phyloP scores from a whole-genome alignment of 306 rosid species.

The Herpetospermum pedunculosum region DNA sequence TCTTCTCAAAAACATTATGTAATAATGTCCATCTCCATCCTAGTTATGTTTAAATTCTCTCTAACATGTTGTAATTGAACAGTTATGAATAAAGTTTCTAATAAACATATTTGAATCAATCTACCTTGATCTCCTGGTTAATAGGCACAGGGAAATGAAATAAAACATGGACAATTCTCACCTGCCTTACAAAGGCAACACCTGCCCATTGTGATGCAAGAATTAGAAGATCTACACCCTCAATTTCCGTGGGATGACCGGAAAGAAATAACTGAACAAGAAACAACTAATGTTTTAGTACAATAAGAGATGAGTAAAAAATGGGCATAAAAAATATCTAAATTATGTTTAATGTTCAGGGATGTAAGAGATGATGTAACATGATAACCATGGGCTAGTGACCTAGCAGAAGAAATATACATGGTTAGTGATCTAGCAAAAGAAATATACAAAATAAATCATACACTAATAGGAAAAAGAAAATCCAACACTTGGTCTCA shows the following conservation, averaged over 20 bases:
- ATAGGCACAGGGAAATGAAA: not conserved
- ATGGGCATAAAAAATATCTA: not conserved
- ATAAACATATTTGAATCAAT: not conserved
- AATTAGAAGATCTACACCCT: slow-evolving; percentile 59
- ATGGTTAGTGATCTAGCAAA: no score
- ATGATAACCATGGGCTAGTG: no score
- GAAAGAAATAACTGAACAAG: slow-evolving; percentile 47
- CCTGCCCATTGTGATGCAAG: slow-evolving; percentile 94
- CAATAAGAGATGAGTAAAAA: slow-evolving; percentile 6
- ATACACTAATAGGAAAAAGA: not conserved
- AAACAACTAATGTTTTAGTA: slow-evolving; percentile 14
- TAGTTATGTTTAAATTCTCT: not conserved
- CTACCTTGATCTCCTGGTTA: not conserved
- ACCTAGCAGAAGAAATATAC: no score
- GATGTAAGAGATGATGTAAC: not conserved
- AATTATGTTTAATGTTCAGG: not conserved
- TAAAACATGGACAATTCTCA: slow-evolving; percentile 18
- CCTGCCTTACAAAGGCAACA: slow-evolving; percentile 62
- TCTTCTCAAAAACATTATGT: no score
- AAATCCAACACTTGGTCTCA: slow-evolving; percentile 1
- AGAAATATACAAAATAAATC: not conserved
- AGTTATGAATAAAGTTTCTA: not conserved
- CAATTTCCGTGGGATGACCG: slow-evolving; percentile 41
- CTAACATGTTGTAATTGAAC: not conserved
- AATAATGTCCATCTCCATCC: not conserved